Evolutionary conservation across 345 rosid species (phyloP).

Genomic region (Acer negundo): DNA sequence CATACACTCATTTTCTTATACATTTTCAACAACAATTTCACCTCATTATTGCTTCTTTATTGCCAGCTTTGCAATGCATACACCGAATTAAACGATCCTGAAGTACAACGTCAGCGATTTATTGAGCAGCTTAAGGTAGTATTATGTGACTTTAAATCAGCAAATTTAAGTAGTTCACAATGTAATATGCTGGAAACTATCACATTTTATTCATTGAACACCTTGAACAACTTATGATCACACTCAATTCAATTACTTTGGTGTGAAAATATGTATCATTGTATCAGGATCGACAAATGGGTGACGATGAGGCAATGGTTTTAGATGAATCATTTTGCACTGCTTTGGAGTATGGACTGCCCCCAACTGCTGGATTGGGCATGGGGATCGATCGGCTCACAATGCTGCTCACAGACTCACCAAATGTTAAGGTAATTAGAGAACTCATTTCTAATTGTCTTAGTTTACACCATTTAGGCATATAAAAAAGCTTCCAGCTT

Average conservation of each 20-base stretch:
- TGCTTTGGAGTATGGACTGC: slow-evolving; percentile 79
- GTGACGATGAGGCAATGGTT: slow-evolving; percentile 97
- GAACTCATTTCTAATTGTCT: slow-evolving; percentile 3
- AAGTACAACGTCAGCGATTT: slow-evolving; percentile 83
- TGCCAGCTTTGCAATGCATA: slow-evolving; percentile 84
- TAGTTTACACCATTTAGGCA: not conserved
- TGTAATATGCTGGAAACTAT: not conserved
- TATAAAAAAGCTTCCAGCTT: not conserved
- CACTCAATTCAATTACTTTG: no score
- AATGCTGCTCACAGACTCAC: slow-evolving; percentile 86
- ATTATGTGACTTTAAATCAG: not conserved
- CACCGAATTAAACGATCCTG: slow-evolving; percentile 92
- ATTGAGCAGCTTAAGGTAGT: slow-evolving; percentile 85
- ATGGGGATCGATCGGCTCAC: slow-evolving; percentile 81
- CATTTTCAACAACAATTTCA: not conserved
- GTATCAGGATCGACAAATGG: slow-evolving; percentile 73
- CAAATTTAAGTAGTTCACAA: no score
- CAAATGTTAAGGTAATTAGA: slow-evolving; percentile 69
- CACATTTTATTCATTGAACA: not conserved
- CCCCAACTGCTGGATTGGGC: slow-evolving; percentile 97
- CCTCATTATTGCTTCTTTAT: not conserved
- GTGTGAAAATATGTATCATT: not conserved
- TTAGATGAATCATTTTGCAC: slow-evolving; percentile 85
- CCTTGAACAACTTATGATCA: not conserved
- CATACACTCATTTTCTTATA: no score